Base-by-base conservation (phyloP, 2,329 filamentous ascomycete genomes). In the Allantophomopsis lycopodina region DNA sequence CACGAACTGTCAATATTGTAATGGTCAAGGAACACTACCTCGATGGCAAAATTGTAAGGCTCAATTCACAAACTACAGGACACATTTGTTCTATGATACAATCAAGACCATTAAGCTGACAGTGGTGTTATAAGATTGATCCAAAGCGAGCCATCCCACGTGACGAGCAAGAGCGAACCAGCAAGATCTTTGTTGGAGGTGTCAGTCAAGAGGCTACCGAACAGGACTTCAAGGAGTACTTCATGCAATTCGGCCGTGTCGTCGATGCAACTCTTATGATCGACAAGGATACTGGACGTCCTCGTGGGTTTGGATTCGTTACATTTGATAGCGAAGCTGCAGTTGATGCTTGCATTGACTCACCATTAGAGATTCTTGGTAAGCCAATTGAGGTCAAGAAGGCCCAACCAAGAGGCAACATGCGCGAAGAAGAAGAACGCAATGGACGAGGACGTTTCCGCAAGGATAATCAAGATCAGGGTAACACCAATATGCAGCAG, bases 1-100 rank as follows among this genome's bases (percentile, higher is more conserved):
- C 91, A 36, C 94, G 94, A 65, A 94, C 86, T 4, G 91, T 98
- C 49, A 98, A 98, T 58, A 94, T 87, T 49, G 91, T 98, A 47
- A 98, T 98, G 91, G 91, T 98, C 46, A 98, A 98, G 64, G 91
- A 98, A 59, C 91, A 98, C 60, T 94, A 89, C 52, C 73, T 98
- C 16, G 91, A 98, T 57, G 91, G 91, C 45, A 98, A 98, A 63
- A 95, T 98, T 60, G 91, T 96, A 73, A 68, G 84, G 65, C 33
- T 31, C 34, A 32, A 42, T 39, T 41, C 43, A 43, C 48, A 38
- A 42, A 49, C 17, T 40, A 44, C 32, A 23, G 40, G 35, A 44
- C 51, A 47, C 37, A 40, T 35, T 23, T 40, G 3, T 28, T 28
- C 23, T 12, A 28, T 28, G 23, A 28, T 10, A 28, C 23, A 8